Conservation (phyloP, 1,139 yeast species). For the Scheffersomyces stambukii region DNA sequence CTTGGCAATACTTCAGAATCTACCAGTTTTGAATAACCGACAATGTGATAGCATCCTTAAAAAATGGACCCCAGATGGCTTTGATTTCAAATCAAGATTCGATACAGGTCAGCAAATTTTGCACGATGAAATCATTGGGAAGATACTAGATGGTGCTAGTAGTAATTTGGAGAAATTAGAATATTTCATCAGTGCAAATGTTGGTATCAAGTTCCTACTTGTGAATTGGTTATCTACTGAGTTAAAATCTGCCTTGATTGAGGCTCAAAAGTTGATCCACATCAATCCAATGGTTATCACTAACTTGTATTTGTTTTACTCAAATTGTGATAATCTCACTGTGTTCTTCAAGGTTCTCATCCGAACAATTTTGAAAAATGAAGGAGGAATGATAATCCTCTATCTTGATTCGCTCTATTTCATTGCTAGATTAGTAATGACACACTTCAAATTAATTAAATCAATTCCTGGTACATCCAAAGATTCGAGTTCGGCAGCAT, state of each 20-base stretch:
- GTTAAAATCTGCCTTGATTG: conserved; percentile 25
- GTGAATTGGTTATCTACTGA: conserved; percentile 43
- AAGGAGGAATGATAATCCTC: conserved; percentile 37
- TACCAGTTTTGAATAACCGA: conserved; percentile 50
- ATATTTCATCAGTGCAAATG: conserved; percentile 13
- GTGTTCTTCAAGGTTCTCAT: conserved; percentile 41
- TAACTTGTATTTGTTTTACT: conserved; percentile 29
- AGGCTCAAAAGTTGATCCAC: conserved; percentile 35
- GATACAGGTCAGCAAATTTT: conserved; percentile 26
- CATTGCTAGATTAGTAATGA: conserved; percentile 28
- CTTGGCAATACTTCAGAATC: conserved; percentile 45
- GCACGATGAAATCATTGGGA: conserved; percentile 19
- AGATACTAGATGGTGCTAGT: conserved; percentile 16
- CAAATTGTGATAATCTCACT: conserved; percentile 32
- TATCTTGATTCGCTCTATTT: conserved; percentile 40
- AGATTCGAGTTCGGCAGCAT: conserved; percentile 27
- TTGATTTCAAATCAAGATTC: conserved; percentile 31
- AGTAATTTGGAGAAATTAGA: conserved; percentile 12
- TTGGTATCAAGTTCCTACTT: conserved; percentile 41
- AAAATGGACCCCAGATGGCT: conserved; percentile 31
- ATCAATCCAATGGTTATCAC: conserved; percentile 31
- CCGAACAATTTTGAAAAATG: conserved; percentile 34
- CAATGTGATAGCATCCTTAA: conserved; percentile 48
- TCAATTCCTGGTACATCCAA: conserved; percentile 24
- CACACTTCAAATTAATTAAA: conserved; percentile 36